Percentiles rank a stretch among this genome's conserved stretches.
Evolutionary conservation across 768 basidiomycete genomes (phyloP).

Genomic region (Rhizopogon vesiculosus): DNA sequence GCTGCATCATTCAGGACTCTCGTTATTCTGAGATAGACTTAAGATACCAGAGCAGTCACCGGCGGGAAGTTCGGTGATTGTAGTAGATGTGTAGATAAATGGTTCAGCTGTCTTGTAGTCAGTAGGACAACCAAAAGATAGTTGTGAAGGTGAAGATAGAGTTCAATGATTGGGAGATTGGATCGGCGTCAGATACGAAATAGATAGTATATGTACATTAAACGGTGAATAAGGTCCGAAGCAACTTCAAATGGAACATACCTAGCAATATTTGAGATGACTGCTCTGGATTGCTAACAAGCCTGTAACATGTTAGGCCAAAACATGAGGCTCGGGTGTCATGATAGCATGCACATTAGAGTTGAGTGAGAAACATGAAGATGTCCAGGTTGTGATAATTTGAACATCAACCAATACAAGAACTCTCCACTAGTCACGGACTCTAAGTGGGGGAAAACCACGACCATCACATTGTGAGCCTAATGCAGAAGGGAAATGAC

Average conservation of each 20-base stretch:
- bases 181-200: background rate
- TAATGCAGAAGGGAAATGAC: background rate
- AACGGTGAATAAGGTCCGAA: background rate
- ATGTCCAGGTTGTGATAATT: background rate
- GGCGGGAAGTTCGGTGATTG: background rate
- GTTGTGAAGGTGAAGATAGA: background rate
- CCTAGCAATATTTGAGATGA: background rate
- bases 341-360: background rate
- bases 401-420: background rate
- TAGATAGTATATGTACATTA: background rate
- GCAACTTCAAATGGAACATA: background rate
- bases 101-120: background rate
- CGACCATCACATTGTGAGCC: constrained; percentile 4
- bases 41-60: background rate
- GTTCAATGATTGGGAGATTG: background rate
- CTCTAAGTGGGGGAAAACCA: constrained; percentile 5
- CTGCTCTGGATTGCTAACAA: background rate
- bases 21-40: background rate
- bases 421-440: background rate
- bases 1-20: background rate
- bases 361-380: background rate
- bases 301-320: background rate
- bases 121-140: background rate
- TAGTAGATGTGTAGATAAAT: background rate
- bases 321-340: background rate